Evolutionary conservation across 768 basidiomycete genomes (phyloP), one percentile per base, ranked within the genome.

Genomic region (Lentinus tigrinus): DNA sequence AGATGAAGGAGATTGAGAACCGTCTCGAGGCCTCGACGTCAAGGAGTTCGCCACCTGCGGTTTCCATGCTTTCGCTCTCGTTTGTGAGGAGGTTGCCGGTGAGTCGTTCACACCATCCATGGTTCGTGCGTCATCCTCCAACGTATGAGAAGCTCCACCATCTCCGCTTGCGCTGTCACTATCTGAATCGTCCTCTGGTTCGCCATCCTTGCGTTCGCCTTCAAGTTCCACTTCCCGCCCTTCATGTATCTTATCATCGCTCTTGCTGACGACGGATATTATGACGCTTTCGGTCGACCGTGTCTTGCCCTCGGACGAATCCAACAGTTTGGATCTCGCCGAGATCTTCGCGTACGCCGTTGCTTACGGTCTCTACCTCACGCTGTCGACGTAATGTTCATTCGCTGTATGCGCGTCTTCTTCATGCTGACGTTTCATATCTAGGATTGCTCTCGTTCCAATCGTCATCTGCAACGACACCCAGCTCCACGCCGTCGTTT

Each of bases 171-270:
- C 71, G 85, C 92, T 42, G 93, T 96, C 66, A 98, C 95, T 60
- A 97, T 97, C 76, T 95, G 95, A 89, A 96, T 98, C 74, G 95
- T 98, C 64, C 91, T 97, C 65, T 96, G 92, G 76, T 98, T 98
- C 77, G 87, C 94, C 61, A 87, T 97, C 78, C 81, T 98, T 71
- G 91, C 93, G 43, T 98, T 98, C 74, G 88, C 88, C 36, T 98
- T 95, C 87, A 85, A 88, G 80, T 95, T 96, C 76, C 91, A 97
- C 75, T 98, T 98, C 93, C 96, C 96, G 64, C 94, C 96, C 11
- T 98, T 98, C 85, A 98, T 98, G 96, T 86, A 98, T 65, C 89
- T 98, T 73, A 93, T 98, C 74, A 95, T 98, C 64, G 96, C 96
- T 57, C 82, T 98, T 36, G 79, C 97, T 66, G 98, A 98, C 74